These are phyloP conservation scores for Drechmeria coniospora DNA, from an alignment of 2,329 filamentous ascomycete genomes.

Conservation along the genomic window DNA sequence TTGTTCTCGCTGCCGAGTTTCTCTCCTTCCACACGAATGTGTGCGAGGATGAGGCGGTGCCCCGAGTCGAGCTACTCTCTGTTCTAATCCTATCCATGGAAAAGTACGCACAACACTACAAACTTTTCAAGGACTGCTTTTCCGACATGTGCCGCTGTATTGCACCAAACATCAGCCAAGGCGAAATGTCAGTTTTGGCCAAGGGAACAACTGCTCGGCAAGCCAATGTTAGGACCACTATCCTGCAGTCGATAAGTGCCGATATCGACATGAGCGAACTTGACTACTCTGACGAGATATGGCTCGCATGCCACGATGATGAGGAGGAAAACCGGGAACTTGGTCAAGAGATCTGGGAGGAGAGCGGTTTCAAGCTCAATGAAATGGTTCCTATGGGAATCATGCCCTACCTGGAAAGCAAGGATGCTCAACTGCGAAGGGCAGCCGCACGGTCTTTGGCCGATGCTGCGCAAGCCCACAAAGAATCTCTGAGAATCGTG, in stretches of 20 bases:
- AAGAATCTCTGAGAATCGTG: constrained; percentile 42
- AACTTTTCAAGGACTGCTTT: constrained; percentile 84
- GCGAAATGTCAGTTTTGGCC: constrained; percentile 64
- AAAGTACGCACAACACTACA: constrained; percentile 82
- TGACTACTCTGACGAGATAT: constrained; percentile 77
- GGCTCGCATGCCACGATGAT: constrained; percentile 86
- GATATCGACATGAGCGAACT: constrained; percentile 86
- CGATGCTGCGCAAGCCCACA: constrained; percentile 50
- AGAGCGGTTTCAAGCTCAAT: constrained; percentile 63
- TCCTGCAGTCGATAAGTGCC: constrained; percentile 77
- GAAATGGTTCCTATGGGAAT: constrained; percentile 50
- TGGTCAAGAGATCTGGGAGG: constrained; percentile 84
- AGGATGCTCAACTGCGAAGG: constrained; percentile 67
- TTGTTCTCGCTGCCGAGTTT: constrained; percentile 78
- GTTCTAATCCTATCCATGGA: constrained; percentile 73
- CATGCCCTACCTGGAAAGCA: constrained; percentile 63
- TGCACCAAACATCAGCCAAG: constrained; percentile 58
- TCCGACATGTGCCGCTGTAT: constrained; percentile 73
- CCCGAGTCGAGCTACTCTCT: constrained; percentile 57
- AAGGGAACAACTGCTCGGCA: constrained; percentile 68
- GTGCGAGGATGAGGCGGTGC: constrained; percentile 60
- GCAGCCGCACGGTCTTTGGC: constrained; percentile 72
- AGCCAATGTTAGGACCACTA: constrained; percentile 63
- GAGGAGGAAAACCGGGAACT: constrained; percentile 73
- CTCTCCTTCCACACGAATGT: constrained; percentile 75